These are phyloP conservation scores for Tricholoma sp. DNA, from an alignment of 768 basidiomycete genomes.

Conservation along the genomic window DNA sequence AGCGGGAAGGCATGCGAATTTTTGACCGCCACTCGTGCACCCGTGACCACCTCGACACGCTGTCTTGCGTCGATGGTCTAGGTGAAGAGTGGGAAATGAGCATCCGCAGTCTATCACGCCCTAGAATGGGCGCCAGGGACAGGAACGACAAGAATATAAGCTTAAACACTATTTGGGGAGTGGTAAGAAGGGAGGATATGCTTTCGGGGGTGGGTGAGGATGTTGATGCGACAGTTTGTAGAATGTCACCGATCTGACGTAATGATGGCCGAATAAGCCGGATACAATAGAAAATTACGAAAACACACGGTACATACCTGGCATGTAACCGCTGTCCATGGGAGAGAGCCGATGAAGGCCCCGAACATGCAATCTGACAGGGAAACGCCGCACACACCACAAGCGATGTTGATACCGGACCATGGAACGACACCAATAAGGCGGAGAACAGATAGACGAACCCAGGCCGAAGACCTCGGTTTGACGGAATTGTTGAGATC, in stretches of 20 bases:
- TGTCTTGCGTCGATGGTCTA: conserved; percentile 18
- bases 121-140: conserved; percentile 83
- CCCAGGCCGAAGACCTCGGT: conserved; percentile 58
- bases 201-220: conserved; percentile 69
- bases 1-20: conserved; percentile 50
- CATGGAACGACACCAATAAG: conserved; percentile 93
- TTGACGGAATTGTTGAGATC: conserved; percentile 31
- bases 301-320: conserved; percentile 46
- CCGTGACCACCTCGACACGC: conserved; percentile 49
- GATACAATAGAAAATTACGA: conserved; percentile 14
- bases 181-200: conserved; percentile 79
- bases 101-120: conserved; percentile 57
- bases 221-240: conserved; percentile 75
- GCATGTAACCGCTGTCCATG: conserved; percentile 91
- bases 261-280: conserved; percentile 6
- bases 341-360: conserved; percentile 77
- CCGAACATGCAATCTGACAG: conserved; percentile 73
- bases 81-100: conserved; percentile 39
- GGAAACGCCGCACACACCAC: conserved; percentile 84
- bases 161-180: conserved; percentile 80
- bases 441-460: conserved; percentile 80
- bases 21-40: conserved; percentile 65
- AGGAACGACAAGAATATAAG: conserved; percentile 78
- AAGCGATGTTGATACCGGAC: conserved; percentile 97
- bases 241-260: conserved; percentile 76